phyloP scores from a whole-genome alignment of 140 eudicot genomes.

The Stevia rebaudiana region DNA sequence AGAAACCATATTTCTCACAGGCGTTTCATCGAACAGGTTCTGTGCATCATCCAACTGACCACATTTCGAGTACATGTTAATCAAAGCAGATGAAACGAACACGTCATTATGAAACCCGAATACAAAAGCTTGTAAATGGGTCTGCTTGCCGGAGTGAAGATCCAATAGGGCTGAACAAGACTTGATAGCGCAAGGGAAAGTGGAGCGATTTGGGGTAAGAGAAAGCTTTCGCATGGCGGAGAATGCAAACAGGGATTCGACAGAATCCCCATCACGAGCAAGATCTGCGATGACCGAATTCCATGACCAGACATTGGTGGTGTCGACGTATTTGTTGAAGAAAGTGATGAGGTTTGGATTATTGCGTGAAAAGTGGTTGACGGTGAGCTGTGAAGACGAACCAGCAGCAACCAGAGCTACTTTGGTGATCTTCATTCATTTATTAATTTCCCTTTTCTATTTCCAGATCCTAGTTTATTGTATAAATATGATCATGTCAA shows the following conservation, averaged over 20 bases:
- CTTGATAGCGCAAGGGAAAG: constrained; percentile 81
- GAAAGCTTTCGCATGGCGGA: constrained; percentile 70
- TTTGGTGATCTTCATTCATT: constrained; percentile 32
- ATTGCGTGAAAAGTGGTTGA: constrained; percentile 14
- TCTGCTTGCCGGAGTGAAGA: constrained; percentile 58
- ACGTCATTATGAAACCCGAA: constrained; percentile 57
- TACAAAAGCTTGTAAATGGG: constrained; percentile 65
- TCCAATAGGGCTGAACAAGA: constrained; percentile 74
- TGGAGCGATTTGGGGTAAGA: constrained; percentile 63
- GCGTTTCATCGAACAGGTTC: constrained; percentile 71
- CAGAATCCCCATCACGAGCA: constrained; percentile 69
- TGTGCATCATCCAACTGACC: constrained; percentile 59
- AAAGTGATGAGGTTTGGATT: constrained; percentile 34
- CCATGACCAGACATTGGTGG: constrained; percentile 70
- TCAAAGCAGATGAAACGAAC: constrained; percentile 74
- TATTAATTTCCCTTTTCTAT: neutral
- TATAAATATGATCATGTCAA: too few species aligned
- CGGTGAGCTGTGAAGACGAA: constrained; percentile 7
- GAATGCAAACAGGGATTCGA: constrained; percentile 81
- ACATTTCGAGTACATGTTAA: constrained; percentile 80
- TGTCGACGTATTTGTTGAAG: constrained; percentile 75
- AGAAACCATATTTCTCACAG: constrained; percentile 69
- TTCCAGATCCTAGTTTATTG: neutral
- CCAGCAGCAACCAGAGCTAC: constrained; percentile 20
- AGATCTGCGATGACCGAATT: constrained; percentile 78